Evolutionary conservation across 1,139 yeast species (phyloP), one percentile per base, ranked within the genome.

Genomic region (Suhomyces terraborum): DNA sequence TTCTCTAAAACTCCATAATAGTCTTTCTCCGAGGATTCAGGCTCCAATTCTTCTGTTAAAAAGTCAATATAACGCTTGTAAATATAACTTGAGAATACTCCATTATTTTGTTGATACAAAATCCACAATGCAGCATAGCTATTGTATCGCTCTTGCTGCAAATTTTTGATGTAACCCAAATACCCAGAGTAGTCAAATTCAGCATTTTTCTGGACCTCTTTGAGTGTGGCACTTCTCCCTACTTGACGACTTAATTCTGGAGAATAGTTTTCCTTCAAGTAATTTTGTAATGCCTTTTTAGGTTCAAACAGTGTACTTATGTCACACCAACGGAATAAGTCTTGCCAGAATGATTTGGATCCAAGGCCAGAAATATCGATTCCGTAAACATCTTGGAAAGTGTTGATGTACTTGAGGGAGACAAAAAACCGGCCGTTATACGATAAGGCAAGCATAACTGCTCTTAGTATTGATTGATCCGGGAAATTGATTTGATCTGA

Each of bases 161-260:
- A 52, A 8, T 58, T 61, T 3, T 56, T 50, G 7, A 61, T 42
- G 41, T 59, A 69, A 30, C 45, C 57, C 42, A 69, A 52, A 50
- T 56, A 72, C 3, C 67, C 66, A 43, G 69, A 71, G 49, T 68
- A 69, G 46, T 72, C 74, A 42, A 72, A 72, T 35, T 68, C 60
- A 8, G 59, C 67, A 47, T 67, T 59, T 31, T 59, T 56, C 44
- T 66, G 61, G 0, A 65, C 67, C 31, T 64, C 69, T 13, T 51
- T 52, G 12, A 67, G 53, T 4, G 56, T 44, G 5, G 38, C 38
- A 8, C 29, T 22, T 6, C 28, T 31, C 16, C 49, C 32, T 27
- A 20, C 43, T 36, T 34, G 25, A 32, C 40, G 26, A 9, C 36
- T 14, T 13, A 24, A 23, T 4, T 28, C 37, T 1, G 14, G 12